Evolutionary conservation across 352 stramenopile species (phyloP), one percentile per base, ranked within the genome.

Genomic region (Globisporangium radiosum): DNA sequence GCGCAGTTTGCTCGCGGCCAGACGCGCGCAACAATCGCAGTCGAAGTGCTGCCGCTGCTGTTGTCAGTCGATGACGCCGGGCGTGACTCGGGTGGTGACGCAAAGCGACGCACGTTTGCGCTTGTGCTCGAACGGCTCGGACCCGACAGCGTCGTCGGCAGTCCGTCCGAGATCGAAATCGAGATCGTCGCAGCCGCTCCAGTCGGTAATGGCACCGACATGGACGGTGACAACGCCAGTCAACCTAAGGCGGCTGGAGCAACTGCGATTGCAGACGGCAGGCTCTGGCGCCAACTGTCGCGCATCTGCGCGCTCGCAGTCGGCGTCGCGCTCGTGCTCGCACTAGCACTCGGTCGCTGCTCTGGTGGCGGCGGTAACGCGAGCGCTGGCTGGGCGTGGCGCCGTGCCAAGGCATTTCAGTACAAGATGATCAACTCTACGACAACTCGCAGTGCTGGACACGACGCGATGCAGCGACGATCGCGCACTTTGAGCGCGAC

Each of bases 321-420:
- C 8, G 40, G 52, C 0, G 36, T 58, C 2, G 38, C 38, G 17
- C 59, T 72, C 8, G 14, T 62, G 2, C 56, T 75, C 19, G 47
- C 62, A 39, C 52, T 73, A 0, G 52, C 59, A 3, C 14, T 73
- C n/a, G 65, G 68, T 10, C 52, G 59, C 4, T n/a, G 55, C 42
- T 70, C 51, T 47, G 66, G 43, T 15, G 25, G 25, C 25, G 25
- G 25, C 25, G 25, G 25, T 33, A 33, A 33, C 25, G 25, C 25
- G 25, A 47, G 63, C 48, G 53, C 40, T 15, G 47, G 13, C 14
- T 57, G 54, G 47, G 56, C 44, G 52, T 39, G 52, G 37, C 59
- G 68, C 0, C 58, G 62, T 37, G 56, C 63, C 51, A 66, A 66
- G 59, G 56, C 64, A 5, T 87, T 87, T 48, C 60, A 83, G 65